Evolutionary conservation across 768 basidiomycete species (phyloP), one percentile per base, ranked within the genome.

Genomic region (Amanita exitialis): DNA sequence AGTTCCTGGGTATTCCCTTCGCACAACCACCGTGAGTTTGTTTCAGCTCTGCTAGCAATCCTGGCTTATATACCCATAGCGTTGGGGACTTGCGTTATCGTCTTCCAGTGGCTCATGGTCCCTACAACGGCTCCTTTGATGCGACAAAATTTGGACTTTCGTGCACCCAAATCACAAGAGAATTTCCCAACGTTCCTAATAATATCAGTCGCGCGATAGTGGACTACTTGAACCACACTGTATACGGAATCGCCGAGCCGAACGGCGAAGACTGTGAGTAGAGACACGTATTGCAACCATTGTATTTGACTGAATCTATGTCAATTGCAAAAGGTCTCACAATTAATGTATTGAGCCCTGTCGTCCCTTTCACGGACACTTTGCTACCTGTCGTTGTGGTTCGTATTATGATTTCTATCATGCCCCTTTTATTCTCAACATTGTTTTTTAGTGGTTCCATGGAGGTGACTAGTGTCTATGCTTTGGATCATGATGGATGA

Each of bases 341-440:
- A 15, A 52, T 77, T 34, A 74, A 76, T 39, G 67, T 77, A 10
- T 44, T 71, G 9, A 57, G 53, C 6, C 72, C 76, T n/a, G 52
- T 59, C 4, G 51, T 53, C 45, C 47, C 63, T 1, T 57, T 57
- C 1, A 36, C 59, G 0, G 52, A 56, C 1, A 61, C 62, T 13
- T 64, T 61, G 27, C 57, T 76, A 5, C 75, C 75, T 1, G 69
- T 77, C 3, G 56, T 72, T 3, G 66, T 72, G 15, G 75, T 75
- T 45, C 44, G 62, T 54, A 55, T 7, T n/a, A 28, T 18, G 32
- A 32, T 13, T 32, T 5, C 12, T 12, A 10, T 13, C 32, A 32
- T 32, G 32, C 13, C 12, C 4, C 12, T 32, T 12, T 32, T 13
- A 32, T 32, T 32, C 32, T 32, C 32, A 32, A 5, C 32, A 20